Base-by-base conservation (phyloP, 257 asterid genomes). In the Solanum pennellii region DNA sequence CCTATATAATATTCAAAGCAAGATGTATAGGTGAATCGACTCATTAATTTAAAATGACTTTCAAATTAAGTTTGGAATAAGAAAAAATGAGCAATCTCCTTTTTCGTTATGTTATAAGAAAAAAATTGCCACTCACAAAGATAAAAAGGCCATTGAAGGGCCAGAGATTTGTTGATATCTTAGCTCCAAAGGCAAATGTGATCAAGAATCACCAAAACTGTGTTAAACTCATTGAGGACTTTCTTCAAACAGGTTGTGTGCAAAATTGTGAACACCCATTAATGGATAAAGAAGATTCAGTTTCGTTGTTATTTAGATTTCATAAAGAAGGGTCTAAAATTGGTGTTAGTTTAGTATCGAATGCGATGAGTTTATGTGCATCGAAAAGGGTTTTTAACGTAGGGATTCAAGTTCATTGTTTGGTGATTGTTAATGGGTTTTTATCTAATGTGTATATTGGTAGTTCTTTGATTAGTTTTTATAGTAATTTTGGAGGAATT, bases 321-420 rank as follows among this genome's bases (percentile, higher is more conserved):
- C 93, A 91, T 65, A 80, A 13, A 75, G 76, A 83, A 44, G 89
- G 90, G 85, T 23, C 14, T 85, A 76, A 23, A 82, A 37, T 86
- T 29, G 89, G 83, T 74, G 86, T 82, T n/a, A 82, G 87, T 10
- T 27, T 88, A 42, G 15, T 87, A 33, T 91, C 92, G 39, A 85
- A 85, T 85, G 89, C 93, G 56, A 37, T 91, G 83, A 88, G 92
- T 83, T 84, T 84, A 20, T 89, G 93, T 25, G 88, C 84, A 7
- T 85, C 77, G 15, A 83, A 65, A 37, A 88, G 89, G 31, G 85
- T n/a, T 89, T 16, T 75, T 56, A 39, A 44, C 10, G 31, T 84
- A 15, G 93, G 93, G 41, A 89, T 83, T 85, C 91, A 73, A 83
- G 72, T 91, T 18, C 93, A 91, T 76, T 86, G 90, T 47, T 69